phyloP scores from a whole-genome alignment of 164 flowering plant genomes.

The Liriodendron chinense region DNA sequence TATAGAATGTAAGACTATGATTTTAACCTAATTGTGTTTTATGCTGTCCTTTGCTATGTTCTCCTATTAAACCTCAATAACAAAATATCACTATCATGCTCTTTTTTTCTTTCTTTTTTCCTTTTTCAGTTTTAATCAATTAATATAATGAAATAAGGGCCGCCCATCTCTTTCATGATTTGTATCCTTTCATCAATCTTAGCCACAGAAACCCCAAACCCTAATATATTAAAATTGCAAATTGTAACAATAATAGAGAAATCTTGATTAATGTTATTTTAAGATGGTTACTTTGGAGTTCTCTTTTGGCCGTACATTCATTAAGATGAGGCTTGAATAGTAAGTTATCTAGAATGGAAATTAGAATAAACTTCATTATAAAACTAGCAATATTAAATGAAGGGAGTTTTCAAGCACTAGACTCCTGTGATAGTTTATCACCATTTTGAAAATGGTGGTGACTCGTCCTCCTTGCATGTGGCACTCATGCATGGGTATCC shows the following conservation, averaged over 20 bases:
- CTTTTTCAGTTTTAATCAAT: neutral
- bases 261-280: slow-evolving; percentile 8
- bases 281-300: slow-evolving; percentile 14
- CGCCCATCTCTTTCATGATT: slow-evolving; percentile 9
- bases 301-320: slow-evolving; percentile 13
- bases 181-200: slow-evolving; percentile 4
- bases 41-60: neutral
- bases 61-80: neutral
- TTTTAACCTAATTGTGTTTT: neutral
- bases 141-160: neutral
- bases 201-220: neutral
- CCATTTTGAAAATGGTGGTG: no score
- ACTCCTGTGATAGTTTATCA: no score
- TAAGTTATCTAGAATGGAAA: slow-evolving; percentile 14
- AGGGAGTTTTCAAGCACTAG: neutral
- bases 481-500: no score
- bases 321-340: slow-evolving; percentile 15
- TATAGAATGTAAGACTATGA: neutral
- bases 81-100: slow-evolving; percentile 15
- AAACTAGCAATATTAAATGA: slow-evolving; percentile 2
- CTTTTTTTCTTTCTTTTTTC: neutral
- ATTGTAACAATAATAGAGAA: neutral
- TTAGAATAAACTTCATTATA: neutral
- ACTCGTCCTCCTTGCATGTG: no score
- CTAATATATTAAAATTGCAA: neutral